Base-by-base conservation (phyloP, 352 stramenopile species). In the Pythium chondricola region DNA sequence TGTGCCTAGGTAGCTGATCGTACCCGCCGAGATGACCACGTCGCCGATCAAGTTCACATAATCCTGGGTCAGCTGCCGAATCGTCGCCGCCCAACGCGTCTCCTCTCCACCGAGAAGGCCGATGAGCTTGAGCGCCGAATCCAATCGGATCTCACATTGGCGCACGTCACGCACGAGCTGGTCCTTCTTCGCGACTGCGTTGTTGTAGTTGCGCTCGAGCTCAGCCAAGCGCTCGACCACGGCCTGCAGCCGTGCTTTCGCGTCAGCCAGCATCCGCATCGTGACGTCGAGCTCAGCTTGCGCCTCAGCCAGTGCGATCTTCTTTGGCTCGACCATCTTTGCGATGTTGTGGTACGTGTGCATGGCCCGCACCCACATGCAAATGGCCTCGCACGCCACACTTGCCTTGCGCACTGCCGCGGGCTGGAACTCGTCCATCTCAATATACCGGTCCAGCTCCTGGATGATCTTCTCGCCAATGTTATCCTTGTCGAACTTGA, bases 351-450 rank as follows among this genome's bases (percentile, higher is more conserved):
- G 72, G 61, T 96, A 97, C 37, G 83, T 96, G 67, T 96, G 83
- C 89, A 97, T 97, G 8, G 89, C 89, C 10, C 88, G 78, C 8
- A 95, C 85, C 89, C 89, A 97, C 85, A 97, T 95, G 48, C 89
- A 97, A 56, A 97, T 96, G 4, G 89, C 89, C 43, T 94, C 88
- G 43, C 89, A 97, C 1, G 89, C 89, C 4, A 90, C 83, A 33
- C 85, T 96, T 2, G 88, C 88, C 52, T 96, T 97, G 25, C 88
- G 77, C 24, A 96, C 87, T 13, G 85, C 60, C 18, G 85, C 81
- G 14, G 87, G 84, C n/a, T 78, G 81, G 61, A 96, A 96, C 37
- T 96, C 82, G 5, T 93, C 81, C 70, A 95, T 91, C 27, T 90
- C 83, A 24, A 96, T 95, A 56, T 95, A 96, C 13, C 84, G 67